These are phyloP conservation scores for Leccinum truebloodii DNA, from an alignment of 768 basidiomycete species.

Conservation along the genomic window DNA sequence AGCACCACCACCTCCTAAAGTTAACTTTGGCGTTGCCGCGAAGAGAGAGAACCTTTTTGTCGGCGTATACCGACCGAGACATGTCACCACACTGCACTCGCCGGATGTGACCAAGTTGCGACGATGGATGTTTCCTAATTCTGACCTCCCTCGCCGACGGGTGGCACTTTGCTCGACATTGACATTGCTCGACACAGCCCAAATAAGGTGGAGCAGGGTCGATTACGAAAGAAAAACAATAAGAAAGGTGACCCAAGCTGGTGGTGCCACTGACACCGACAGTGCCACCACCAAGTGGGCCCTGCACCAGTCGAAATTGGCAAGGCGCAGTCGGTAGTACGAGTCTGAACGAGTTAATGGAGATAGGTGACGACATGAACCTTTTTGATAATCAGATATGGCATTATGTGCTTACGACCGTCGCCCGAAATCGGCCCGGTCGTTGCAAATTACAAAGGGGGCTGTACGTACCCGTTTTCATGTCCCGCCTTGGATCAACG, in stretches of 20 bases:
- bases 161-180: not conserved
- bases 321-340: not conserved
- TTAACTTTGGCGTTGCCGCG: not conserved
- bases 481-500: not conserved
- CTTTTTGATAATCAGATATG: not conserved
- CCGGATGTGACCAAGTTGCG: not conserved
- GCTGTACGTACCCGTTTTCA: slow-evolving; percentile 1
- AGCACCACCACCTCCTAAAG: not conserved
- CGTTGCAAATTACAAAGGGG: not conserved
- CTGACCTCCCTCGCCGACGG: not conserved
- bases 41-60: slow-evolving; percentile 8
- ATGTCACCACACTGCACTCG: not conserved
- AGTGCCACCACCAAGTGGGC: not conserved
- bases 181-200: not conserved
- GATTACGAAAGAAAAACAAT: not conserved
- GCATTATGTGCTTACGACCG: not conserved
- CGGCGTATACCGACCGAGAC: not conserved
- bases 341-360: not conserved
- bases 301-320: not conserved
- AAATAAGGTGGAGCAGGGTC: not conserved
- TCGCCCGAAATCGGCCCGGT: not conserved
- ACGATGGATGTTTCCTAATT: not conserved
- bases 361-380: not conserved
- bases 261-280: not conserved
- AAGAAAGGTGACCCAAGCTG: not conserved